These are phyloP conservation scores for Rosa hybrid DNA, from an alignment of 331 rosid species.

Conservation along the genomic window DNA sequence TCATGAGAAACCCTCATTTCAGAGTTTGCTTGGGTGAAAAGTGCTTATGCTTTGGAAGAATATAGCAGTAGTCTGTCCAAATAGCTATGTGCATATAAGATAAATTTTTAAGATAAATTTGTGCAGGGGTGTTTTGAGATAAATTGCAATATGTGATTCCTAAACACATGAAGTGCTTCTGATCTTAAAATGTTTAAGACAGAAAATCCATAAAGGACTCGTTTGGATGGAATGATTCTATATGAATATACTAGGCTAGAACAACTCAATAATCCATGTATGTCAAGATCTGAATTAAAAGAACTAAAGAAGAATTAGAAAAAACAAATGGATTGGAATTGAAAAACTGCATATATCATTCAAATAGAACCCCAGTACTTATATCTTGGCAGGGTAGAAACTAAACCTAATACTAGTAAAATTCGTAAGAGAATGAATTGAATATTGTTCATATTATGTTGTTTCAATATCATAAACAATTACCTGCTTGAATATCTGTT, in stretches of 20 bases:
- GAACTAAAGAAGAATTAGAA: too few species aligned
- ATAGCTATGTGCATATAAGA: background rate
- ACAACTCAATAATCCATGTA: background rate
- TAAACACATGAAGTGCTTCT: background rate
- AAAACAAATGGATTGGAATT: too few species aligned
- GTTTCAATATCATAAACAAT: too few species aligned
- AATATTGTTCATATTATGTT: background rate
- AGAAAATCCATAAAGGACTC: background rate
- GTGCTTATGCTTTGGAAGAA: background rate
- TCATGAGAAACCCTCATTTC: background rate
- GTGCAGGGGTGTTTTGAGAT: too few species aligned
- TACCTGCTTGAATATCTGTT: too few species aligned
- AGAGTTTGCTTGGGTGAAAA: too few species aligned
- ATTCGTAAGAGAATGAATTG: background rate
- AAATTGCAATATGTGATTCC: background rate
- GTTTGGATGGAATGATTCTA: background rate
- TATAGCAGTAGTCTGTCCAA: background rate
- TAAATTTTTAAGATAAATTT: too few species aligned
- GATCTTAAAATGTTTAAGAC: too few species aligned
- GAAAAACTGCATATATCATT: too few species aligned
- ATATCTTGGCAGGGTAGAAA: background rate
- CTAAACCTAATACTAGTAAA: background rate
- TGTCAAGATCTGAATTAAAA: too few species aligned
- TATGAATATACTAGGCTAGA: background rate
- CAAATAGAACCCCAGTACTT: too few species aligned